A percentile compares a stretch with the other conserved stretches of the same genome.
phyloP scores from a whole-genome alignment of 2,329 filamentous ascomycete species.

The Remersonia thermophila region DNA sequence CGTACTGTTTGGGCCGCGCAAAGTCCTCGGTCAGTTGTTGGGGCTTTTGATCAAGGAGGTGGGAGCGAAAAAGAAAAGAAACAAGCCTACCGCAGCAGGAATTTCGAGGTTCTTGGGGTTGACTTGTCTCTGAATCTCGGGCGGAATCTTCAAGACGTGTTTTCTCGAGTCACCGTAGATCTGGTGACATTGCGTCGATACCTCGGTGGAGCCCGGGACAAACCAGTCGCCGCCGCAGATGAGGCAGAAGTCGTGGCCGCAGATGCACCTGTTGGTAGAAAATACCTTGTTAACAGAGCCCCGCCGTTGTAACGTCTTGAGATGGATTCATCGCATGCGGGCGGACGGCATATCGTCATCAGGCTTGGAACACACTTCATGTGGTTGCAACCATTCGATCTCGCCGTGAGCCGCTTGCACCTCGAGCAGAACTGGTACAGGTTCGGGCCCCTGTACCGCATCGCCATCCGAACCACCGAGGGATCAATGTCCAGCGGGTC shows the following conservation, averaged over 20 bases:
- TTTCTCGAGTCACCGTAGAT: not conserved
- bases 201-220: no score
- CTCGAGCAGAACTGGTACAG: conserved; percentile 5
- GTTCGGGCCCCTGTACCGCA: not conserved
- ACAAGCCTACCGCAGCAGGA: no score
- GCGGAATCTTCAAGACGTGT: conserved; percentile 2
- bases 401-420: conserved; percentile 1
- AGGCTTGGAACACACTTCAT: conserved; percentile 1
- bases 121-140: conserved; percentile 2
- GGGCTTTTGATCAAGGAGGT: not conserved
- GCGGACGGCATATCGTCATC: no score
- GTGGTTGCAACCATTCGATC: conserved; percentile 3
- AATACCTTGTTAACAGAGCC: not conserved
- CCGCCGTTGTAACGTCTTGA: no score
- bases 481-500: not conserved
- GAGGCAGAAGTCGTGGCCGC: conserved; percentile 6
- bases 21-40: not conserved
- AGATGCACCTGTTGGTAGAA: conserved; percentile 2
- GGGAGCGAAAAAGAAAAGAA: not conserved
- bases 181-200: not conserved
- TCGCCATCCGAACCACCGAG: conserved; percentile 2
- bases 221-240: conserved; percentile 3
- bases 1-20: not conserved
- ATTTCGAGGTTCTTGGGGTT: no score
- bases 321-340: no score